phyloP scores from a whole-genome alignment of 306 rosid genomes.

The Trifolium repens region DNA sequence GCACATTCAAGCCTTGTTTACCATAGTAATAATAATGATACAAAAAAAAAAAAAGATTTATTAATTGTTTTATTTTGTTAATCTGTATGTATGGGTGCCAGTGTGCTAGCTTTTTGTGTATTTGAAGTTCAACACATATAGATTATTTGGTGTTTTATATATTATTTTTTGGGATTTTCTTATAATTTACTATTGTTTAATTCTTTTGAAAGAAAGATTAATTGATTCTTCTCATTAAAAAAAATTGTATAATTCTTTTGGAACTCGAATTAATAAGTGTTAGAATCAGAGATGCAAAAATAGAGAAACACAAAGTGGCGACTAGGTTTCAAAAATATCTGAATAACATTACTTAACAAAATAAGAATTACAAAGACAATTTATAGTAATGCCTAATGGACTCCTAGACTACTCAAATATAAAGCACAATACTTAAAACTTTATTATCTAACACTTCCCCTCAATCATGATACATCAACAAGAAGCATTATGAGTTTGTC shows the following conservation, averaged over 20 bases:
- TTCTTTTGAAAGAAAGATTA: neutral
- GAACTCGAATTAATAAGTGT: neutral
- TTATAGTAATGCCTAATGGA: too few species aligned
- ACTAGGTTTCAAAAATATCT: too few species aligned
- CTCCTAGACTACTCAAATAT: too few species aligned
- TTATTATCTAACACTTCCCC: too few species aligned
- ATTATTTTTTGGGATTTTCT: neutral
- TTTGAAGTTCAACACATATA: neutral
- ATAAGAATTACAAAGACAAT: too few species aligned
- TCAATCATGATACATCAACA: too few species aligned
- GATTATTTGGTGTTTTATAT: neutral
- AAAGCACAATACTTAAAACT: too few species aligned
- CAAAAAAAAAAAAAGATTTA: neutral
- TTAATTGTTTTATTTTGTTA: constrained; percentile 38
- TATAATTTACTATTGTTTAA: neutral
- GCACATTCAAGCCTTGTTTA: constrained; percentile 57
- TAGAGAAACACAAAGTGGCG: too few species aligned
- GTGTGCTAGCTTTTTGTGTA: constrained; percentile 10
- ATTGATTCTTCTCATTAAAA: too few species aligned
- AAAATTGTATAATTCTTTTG: neutral
- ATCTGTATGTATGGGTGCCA: neutral
- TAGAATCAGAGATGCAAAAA: too few species aligned
- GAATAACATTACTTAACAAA: too few species aligned
- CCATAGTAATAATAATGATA: neutral
- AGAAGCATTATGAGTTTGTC: too few species aligned